Conservation (phyloP, 441 rosid species). For the Populus trichocarpa region DNA sequence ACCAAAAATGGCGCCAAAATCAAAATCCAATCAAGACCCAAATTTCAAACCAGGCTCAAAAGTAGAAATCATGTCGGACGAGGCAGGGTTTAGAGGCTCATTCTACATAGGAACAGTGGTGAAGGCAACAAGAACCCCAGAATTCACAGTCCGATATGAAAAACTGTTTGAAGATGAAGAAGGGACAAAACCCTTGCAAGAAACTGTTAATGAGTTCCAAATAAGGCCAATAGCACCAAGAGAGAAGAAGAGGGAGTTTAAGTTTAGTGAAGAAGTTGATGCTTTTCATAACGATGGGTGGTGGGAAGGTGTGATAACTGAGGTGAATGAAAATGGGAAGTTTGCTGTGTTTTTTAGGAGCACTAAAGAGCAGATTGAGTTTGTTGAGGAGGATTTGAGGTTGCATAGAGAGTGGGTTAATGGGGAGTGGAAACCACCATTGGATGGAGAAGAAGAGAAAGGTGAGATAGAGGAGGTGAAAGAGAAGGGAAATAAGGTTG, state of each 20-base stretch:
- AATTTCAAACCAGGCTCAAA: constrained; percentile 40
- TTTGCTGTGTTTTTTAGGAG: constrained; percentile 59
- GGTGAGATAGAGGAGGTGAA: constrained; percentile 22
- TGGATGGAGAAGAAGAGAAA: constrained; percentile 27
- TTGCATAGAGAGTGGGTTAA: constrained; percentile 68
- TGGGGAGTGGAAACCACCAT: constrained; percentile 65
- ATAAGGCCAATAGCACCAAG: constrained; percentile 61
- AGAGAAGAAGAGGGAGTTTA: constrained; percentile 43
- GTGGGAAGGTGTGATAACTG: constrained; percentile 87
- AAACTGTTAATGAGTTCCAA: constrained; percentile 37
- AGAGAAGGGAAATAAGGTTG: constrained; percentile 25
- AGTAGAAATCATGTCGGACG: constrained; percentile 68
- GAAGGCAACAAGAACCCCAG: constrained; percentile 28
- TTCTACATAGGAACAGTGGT: constrained; percentile 55
- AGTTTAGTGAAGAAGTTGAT: constrained; percentile 59
- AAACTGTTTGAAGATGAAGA: constrained; percentile 45
- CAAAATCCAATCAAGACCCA: constrained; percentile 18
- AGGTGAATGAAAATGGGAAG: constrained; percentile 45
- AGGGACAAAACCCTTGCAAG: constrained; percentile 44
- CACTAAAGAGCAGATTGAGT: constrained; percentile 52
- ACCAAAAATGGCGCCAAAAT: constrained; percentile 30
- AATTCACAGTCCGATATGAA: constrained; percentile 49
- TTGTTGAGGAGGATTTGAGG: constrained; percentile 44
- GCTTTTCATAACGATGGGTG: constrained; percentile 72
- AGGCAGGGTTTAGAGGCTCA: constrained; percentile 67